phyloP scores from a whole-genome alignment of 495 filamentous ascomycete genomes.

The Extremus antarcticus region DNA sequence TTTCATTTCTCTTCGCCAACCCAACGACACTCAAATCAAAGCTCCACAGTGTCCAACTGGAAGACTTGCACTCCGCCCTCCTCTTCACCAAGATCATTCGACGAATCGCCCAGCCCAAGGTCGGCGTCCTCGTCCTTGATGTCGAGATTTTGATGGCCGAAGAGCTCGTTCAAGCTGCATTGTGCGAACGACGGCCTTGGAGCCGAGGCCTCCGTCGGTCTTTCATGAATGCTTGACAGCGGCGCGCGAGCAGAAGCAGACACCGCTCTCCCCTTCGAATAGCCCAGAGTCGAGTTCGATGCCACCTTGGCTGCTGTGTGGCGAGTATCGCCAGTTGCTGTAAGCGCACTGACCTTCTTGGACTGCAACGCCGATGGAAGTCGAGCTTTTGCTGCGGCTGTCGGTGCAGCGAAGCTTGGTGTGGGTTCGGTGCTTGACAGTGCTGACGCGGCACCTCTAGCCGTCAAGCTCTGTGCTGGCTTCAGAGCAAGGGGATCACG shows the following conservation, averaged over 20 bases:
- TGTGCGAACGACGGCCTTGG: neutral
- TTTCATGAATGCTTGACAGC: constrained; percentile 2
- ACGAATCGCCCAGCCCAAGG: neutral
- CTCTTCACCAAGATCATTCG: neutral
- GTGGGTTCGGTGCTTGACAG: constrained; percentile 31
- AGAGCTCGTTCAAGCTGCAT: constrained; percentile 8
- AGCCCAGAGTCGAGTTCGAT: constrained; percentile 70
- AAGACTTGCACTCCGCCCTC: neutral
- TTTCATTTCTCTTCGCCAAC: neutral
- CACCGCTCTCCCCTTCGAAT: constrained; percentile 60
- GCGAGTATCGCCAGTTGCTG: constrained; percentile 44
- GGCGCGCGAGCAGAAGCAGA: constrained; percentile 38
- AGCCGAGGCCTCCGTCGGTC: neutral
- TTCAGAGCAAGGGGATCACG: neutral
- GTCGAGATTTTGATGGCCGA: constrained; percentile 1
- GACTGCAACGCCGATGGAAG: constrained; percentile 30
- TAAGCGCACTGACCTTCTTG: constrained; percentile 32
- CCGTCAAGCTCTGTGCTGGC: constrained; percentile 35
- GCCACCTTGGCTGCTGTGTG: constrained; percentile 48
- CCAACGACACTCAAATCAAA: neutral
- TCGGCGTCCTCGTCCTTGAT: neutral
- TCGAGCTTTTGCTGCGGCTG: constrained; percentile 32
- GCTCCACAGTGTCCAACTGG: neutral
- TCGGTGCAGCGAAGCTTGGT: constrained; percentile 31
- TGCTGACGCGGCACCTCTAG: constrained; percentile 46